Conservation (phyloP, 23 red algal genomes). For the Gracilaria domingensis region DNA sequence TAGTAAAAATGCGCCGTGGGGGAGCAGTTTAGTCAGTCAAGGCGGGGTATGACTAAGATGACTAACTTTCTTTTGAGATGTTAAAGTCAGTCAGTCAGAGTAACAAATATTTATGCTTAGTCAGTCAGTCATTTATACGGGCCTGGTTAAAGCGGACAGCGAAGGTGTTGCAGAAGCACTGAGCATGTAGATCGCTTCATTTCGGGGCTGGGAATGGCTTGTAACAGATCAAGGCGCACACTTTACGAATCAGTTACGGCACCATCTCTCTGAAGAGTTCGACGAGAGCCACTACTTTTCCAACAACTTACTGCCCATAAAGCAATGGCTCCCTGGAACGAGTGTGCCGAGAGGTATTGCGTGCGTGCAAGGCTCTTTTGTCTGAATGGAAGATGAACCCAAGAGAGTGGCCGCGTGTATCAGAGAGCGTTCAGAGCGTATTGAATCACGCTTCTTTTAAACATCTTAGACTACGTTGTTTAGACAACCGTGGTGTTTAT, state of each 20-base stretch:
- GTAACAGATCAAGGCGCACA: constrained; percentile 19
- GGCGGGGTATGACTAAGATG: too few species aligned
- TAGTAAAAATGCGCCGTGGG: too few species aligned
- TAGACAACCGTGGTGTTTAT: not conserved
- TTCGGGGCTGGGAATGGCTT: not conserved
- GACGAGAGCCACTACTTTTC: not conserved
- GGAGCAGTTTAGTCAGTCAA: too few species aligned
- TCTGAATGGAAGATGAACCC: constrained; percentile 29
- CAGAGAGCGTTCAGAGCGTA: constrained; percentile 31
- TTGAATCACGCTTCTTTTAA: constrained; percentile 29
- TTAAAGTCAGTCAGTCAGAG: too few species aligned
- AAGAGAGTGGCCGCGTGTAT: constrained; percentile 34
- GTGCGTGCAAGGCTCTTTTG: constrained; percentile 29
- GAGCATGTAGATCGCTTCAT: not conserved
- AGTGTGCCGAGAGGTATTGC: constrained; percentile 48
- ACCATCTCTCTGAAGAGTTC: not conserved
- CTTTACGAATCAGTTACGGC: not conserved
- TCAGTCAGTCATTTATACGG: too few species aligned
- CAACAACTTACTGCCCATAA: not conserved
- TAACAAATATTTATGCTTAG: too few species aligned
- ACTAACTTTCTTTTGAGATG: too few species aligned
- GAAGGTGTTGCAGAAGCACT: too few species aligned
- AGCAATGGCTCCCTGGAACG: constrained; percentile 57
- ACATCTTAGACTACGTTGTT: not conserved
- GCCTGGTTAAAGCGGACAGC: too few species aligned